These are phyloP conservation scores for Ulota crispa DNA, from an alignment of 225 moss, liverwort and hornwort species.

Conservation along the genomic window DNA sequence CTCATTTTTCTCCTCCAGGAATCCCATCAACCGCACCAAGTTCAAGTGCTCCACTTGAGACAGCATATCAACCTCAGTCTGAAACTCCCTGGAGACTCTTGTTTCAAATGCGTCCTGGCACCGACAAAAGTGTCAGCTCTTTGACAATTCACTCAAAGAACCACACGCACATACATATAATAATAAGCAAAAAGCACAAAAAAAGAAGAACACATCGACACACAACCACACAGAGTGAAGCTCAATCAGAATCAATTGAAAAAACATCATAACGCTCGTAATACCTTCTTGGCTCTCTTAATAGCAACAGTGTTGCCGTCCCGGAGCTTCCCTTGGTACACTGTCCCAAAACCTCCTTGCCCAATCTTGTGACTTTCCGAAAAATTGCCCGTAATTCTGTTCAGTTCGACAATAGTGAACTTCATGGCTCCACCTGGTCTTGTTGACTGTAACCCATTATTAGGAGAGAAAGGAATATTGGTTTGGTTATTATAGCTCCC, in stretches of 20 bases:
- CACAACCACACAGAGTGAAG: neutral
- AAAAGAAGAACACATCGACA: neutral
- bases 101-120: conserved; percentile 76
- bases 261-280: neutral
- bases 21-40: conserved; percentile 76
- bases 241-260: neutral
- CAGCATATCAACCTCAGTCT: conserved; percentile 71
- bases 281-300: conserved; percentile 97
- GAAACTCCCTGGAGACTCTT: conserved; percentile 66
- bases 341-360: conserved; percentile 89
- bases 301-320: conserved; percentile 83
- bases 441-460: conserved; percentile 35
- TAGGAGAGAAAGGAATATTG: conserved; percentile 40
- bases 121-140: conserved; percentile 22
- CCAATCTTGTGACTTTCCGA: conserved; percentile 94
- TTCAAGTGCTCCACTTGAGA: conserved; percentile 83
- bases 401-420: conserved; percentile 81
- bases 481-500: conserved; percentile 7
- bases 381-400: conserved; percentile 81
- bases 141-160: neutral
- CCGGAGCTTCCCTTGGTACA: conserved; percentile 84
- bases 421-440: conserved; percentile 56
- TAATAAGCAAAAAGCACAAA: too few relatives aligned
- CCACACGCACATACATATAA: neutral
- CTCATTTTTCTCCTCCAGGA: conserved; percentile 68